Evolutionary conservation across 1,284 basidiomycete species (phyloP).

Genomic region (Apiotrichum veenhuisii): DNA sequence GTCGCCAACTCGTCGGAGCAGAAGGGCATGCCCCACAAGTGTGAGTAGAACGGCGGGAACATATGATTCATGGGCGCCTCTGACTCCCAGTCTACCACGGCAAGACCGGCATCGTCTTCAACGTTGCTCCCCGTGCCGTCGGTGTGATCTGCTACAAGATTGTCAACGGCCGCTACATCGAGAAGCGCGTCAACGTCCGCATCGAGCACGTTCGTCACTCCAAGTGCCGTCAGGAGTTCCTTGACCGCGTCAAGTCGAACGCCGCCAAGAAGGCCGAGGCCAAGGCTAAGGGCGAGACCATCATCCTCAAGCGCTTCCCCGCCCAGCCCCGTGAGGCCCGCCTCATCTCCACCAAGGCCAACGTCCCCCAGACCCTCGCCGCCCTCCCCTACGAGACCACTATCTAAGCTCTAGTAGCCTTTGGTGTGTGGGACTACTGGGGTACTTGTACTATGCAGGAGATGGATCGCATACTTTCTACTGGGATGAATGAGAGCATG

Average conservation of each 20-base stretch:
- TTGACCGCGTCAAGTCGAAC: slow-evolving; percentile 93
- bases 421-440: slow-evolving; percentile 9
- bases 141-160: slow-evolving; percentile 98
- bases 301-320: slow-evolving; percentile 83
- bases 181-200: slow-evolving; percentile 99
- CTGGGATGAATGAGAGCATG: background rate
- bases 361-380: slow-evolving; percentile 87
- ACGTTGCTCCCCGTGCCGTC: slow-evolving; percentile 90
- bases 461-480: slow-evolving; percentile 36
- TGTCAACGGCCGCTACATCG: slow-evolving; percentile 97
- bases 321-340: slow-evolving; percentile 75
- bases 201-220: slow-evolving; percentile 98
- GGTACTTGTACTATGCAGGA: slow-evolving; percentile 44
- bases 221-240: slow-evolving; percentile 97
- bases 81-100: slow-evolving; percentile 49
- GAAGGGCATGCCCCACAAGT: slow-evolving; percentile 99
- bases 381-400: slow-evolving; percentile 67
- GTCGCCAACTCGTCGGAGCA: slow-evolving; percentile 98
- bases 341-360: slow-evolving; percentile 70
- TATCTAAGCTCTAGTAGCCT: slow-evolving; percentile 39
- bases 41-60: too few relatives aligned
- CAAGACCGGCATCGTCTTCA: slow-evolving; percentile 93
- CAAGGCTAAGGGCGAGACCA: slow-evolving; percentile 84
- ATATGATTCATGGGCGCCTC: background rate
- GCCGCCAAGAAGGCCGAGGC: slow-evolving; percentile 78